Base-by-base conservation (phyloP, 176 grass and related monocot genomes). In the Oryza australiensis region DNA sequence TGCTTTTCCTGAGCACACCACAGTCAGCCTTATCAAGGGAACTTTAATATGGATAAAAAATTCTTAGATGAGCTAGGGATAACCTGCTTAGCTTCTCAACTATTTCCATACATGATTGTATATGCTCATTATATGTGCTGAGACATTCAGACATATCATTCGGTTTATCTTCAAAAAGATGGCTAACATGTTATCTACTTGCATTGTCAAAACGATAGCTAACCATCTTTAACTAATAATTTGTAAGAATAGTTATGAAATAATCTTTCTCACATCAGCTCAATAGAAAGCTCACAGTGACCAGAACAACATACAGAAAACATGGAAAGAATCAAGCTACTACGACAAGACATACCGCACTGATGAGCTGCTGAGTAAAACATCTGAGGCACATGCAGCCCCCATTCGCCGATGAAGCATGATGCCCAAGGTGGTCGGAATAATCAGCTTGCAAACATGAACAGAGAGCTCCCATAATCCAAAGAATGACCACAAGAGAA, bases 351-450 rank as follows among this genome's bases (percentile, higher is more conserved):
- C 66, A 66, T 99, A 99, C 96, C 13, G 66, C 88, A n/a, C 77
- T 84, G 81, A 95, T 82, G 12, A 95, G 81, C 74, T 99, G 90
- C 79, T 93, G 93, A 5, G 81, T 86, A 73, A 97, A 90, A 76
- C 92, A 97, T 74, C 90, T 87, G 83, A 99, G 81, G 80, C 96
- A 95, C 76, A 92, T 70, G 41, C 93, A 99, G 55, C 84, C 84
- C 71, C 90, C 83, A 66, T 70, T 91, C 16, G 57, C 46, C 4
- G 82, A 82, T 26, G 89, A 81, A 33, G 66, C 30, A 24, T 88
- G 72, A 83, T 90, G 78, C 1, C 71, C 72, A 80, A 91, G 83
- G 82, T 84, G 90, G 35, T 89, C 84, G 0, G 87, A 85, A 73
- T 93, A 86, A 81, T 95, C 90, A 7, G 43, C 74, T 71, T 91